These are phyloP conservation scores for Erodium chrysanthum DNA, from an alignment of 441 rosid genomes.

Conservation along the genomic window DNA sequence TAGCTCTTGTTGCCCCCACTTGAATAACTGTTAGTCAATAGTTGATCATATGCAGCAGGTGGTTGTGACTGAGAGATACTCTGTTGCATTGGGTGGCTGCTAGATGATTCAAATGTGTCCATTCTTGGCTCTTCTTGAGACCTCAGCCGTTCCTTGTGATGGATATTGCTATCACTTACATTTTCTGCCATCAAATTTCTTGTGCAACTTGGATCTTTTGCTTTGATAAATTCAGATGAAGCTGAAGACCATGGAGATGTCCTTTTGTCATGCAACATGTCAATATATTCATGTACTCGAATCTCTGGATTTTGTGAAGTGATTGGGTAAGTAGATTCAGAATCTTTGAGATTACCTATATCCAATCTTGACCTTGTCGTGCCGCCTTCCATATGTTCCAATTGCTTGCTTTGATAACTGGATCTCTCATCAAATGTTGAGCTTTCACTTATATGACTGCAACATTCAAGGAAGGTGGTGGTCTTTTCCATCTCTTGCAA, in stretches of 20 bases:
- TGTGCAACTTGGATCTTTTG: conserved; percentile 26
- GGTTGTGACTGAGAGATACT: conserved; percentile 20
- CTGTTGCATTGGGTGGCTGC: conserved; percentile 25
- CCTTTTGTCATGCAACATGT: conserved; percentile 36
- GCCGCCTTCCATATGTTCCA: conserved; percentile 25
- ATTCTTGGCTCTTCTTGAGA: conserved; percentile 21
- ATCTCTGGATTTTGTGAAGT: conserved; percentile 23
- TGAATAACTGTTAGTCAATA: conserved; percentile 21
- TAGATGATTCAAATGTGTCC: conserved; percentile 22
- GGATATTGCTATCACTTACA: conserved; percentile 20
- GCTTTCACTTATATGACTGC: conserved; percentile 26
- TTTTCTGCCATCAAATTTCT: conserved; percentile 20
- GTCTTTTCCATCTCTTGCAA: conserved; percentile 24
- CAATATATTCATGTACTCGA: conserved; percentile 27
- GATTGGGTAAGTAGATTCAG: conserved; percentile 31
- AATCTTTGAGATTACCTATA: conserved; percentile 23
- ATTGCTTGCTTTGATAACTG: conserved; percentile 23
- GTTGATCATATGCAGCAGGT: conserved; percentile 22
- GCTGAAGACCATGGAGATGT: conserved; percentile 40
- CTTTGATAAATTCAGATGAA: conserved; percentile 28
- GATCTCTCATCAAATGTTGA: conserved; percentile 27
- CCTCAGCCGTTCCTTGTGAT: conserved; percentile 21
- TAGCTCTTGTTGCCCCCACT: conserved; percentile 26
- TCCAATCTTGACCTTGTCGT: conserved; percentile 28
- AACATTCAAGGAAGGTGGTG: conserved; percentile 31